Base-by-base conservation (phyloP, 441 rosid species). In the Pelargonium citronellum region DNA sequence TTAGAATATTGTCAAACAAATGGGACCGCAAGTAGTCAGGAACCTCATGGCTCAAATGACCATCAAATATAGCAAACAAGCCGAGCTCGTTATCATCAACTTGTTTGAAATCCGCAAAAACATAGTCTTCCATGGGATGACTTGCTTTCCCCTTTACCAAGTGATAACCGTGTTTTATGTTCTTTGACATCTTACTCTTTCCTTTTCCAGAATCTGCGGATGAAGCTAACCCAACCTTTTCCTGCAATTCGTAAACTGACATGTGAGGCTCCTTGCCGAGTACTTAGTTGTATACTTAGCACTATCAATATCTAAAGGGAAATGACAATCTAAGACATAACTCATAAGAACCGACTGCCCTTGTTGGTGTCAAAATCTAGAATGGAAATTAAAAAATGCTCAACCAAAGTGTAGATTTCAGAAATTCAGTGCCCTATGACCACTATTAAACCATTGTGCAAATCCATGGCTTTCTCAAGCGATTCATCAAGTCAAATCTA, bases 51-150 rank as follows among this genome's bases (percentile, higher is more conserved):
- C 98, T 88, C 12, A 91, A 76, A 76, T 93, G 98, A 47, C 98
- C 98, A 60, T 91, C 98, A 67, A 83, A 91, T 78, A 91, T 93
- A 1, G 97, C 98, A 70, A 93, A 93, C n/a, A 93, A 80, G 13
- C 98, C 97, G 57, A 93, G 95, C 78, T 93, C 98, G 44, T 82
- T 79, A 51, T 83, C 89, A 60, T 69, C 88, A n/a, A 89, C 86
- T 81, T 85, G 84, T 82, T 86, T 89, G 76, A 91, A 91, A 58
- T 89, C 79, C 2, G 97, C 88, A 67, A 87, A 87, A 16, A 86
- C 82, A 46, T 81, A 93, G 69, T 93, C 98, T 79, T 93, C 98
- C 98, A 93, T 93, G 71, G 85, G 82, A 70, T 83, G 96, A 9
- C 68, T 70, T 1, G 89, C 74, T 77, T 84, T 89, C 20, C 96